Base-by-base conservation (phyloP, 768 basidiomycete genomes). In the Thelephora ganbajun region DNA sequence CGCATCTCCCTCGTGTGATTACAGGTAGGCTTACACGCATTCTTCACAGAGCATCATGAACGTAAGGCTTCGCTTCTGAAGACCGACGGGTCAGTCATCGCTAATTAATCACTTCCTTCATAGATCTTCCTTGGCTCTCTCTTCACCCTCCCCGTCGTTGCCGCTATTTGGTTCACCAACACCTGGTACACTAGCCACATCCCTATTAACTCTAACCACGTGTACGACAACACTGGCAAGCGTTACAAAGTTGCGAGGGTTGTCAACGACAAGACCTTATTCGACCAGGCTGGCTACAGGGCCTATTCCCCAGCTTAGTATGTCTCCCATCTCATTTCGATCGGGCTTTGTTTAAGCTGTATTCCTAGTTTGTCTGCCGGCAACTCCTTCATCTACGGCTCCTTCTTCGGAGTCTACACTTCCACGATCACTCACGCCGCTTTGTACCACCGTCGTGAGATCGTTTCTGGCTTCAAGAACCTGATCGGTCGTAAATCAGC, bases 211-310 rank as follows among this genome's bases (percentile, higher is more conserved):
- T 64, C 80, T 1, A 68, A 68, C 37, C 48, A 63, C 6, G 69
- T 79, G 0, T 94, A 73, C 56, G 89, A 91, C 61, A 87, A 87
- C 61, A 83, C 79, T 3, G 90, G 86, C 9, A 58, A 59, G 50
- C 65, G 67, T 4, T 93, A 88, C 67, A 65, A 88, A 52, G 63
- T 76, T 41, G 64, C 68, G 6, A 67, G 68, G 7, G 67, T 86
- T 50, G 60, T 90, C 54, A 78, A 74, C 43, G 39, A 16, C 9
- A 50, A 81, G 46, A 76, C 80, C 7, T 20, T 69, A 34, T 86
- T 93, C 59, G 76, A 86, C 57, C 58, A 66, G 33, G 71, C 62
- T 42, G 76, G 77, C 56, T 93, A 90, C 65, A 62, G 70, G 41
- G 73, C 73, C 2, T 92, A 93, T 62, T 91, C 87, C n/a, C 89